A percentile compares a stretch with the other conserved stretches of the same genome.
Conservation (phyloP, 495 filamentous ascomycete species). For the Cercophora sp. region DNA sequence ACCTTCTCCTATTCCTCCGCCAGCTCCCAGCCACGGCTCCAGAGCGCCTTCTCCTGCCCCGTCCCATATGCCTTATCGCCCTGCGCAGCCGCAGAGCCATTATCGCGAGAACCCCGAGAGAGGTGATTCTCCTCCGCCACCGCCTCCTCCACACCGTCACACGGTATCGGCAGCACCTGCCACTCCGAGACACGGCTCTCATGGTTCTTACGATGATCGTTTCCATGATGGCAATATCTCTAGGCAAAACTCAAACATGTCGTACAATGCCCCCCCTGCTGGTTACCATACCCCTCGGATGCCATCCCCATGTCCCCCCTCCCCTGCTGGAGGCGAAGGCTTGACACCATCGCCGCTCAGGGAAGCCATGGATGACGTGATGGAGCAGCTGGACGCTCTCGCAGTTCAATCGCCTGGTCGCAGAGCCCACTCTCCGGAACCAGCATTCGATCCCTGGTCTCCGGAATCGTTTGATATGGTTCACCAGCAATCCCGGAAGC, state of each 20-base stretch:
- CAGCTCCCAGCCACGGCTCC: background rate
- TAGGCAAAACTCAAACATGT: constrained; percentile 22
- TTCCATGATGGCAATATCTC: constrained; percentile 14
- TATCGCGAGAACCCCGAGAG: constrained; percentile 16
- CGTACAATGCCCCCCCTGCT: constrained; percentile 30
- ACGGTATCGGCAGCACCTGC: too few relatives aligned
- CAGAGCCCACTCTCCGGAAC: constrained; percentile 49
- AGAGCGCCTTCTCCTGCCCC: constrained; percentile 26
- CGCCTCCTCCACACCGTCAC: constrained; percentile 52
- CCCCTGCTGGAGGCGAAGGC: constrained; percentile 54
- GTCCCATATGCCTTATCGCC: constrained; percentile 43
- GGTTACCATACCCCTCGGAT: constrained; percentile 50
- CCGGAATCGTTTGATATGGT: constrained; percentile 78
- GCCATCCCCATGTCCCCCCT: constrained; percentile 56
- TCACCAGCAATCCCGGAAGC: constrained; percentile 37
- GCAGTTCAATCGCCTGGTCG: constrained; percentile 54
- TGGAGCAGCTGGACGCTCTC: constrained; percentile 92
- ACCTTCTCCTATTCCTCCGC: constrained; percentile 3
- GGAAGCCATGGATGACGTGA: constrained; percentile 97
- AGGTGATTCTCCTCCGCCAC: constrained; percentile 46
- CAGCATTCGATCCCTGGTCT: constrained; percentile 77
- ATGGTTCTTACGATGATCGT: constrained; percentile 36
- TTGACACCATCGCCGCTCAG: constrained; percentile 87
- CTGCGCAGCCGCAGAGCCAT: constrained; percentile 21
- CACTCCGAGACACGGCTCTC: constrained; percentile 21